Conservation (phyloP, 352 stramenopile genomes). For the Globisporangium nagaii region DNA sequence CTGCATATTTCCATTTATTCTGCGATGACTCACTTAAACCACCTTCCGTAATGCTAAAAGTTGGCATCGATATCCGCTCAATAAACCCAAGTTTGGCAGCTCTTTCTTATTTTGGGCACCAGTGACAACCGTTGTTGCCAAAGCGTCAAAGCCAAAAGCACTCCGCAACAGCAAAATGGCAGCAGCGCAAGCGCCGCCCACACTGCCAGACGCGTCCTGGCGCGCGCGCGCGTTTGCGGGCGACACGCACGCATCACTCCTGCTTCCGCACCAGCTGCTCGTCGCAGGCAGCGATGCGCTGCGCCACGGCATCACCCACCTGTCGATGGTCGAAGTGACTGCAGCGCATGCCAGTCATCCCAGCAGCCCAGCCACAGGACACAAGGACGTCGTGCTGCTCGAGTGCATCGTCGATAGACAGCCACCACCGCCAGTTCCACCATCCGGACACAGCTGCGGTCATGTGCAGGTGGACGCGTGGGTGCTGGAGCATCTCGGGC, state of each 20-base stretch:
- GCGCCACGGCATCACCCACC: constrained; percentile 12
- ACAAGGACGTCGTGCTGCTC: constrained; percentile 20
- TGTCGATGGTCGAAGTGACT: constrained; percentile 13
- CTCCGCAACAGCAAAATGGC: no score
- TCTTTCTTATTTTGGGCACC: no score
- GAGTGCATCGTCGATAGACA: constrained; percentile 30
- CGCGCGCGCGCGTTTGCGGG: constrained; percentile 8
- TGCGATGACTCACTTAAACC: no score
- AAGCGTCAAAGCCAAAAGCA: no score
- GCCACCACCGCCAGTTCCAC: not conserved
- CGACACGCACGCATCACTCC: constrained; percentile 15
- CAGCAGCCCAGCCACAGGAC: no score
- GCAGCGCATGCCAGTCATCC: not conserved
- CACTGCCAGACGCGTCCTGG: not conserved
- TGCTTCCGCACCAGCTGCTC: constrained; percentile 52
- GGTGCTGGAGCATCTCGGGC: constrained; percentile 27
- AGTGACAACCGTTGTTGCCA: no score
- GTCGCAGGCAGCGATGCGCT: constrained; percentile 26
- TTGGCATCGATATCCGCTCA: no score
- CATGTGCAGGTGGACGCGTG: constrained; percentile 48
- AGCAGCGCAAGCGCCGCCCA: not conserved
- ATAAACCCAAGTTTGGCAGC: no score
- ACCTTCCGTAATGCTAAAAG: no score
- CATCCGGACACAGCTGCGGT: no score
- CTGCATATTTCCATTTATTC: no score